phyloP scores from a whole-genome alignment of 2,329 filamentous ascomycete genomes.

The Epicoccum sorghinum region DNA sequence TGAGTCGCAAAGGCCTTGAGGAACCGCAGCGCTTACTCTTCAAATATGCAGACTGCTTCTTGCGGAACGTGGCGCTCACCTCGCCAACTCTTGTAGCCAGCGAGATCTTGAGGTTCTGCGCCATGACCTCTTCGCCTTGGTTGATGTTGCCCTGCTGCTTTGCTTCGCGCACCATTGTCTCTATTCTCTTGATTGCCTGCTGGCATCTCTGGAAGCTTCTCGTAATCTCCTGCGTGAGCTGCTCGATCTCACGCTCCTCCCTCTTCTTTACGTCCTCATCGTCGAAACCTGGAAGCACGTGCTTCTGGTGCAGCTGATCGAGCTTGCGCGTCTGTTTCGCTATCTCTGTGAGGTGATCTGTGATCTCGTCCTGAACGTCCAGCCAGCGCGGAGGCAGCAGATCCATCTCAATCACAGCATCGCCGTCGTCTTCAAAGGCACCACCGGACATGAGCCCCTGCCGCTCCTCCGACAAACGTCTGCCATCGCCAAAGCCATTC shows the following conservation, averaged over 20 bases:
- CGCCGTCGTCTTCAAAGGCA: conserved; percentile 83
- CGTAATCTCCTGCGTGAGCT: conserved; percentile 88
- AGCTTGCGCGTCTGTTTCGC: conserved; percentile 82
- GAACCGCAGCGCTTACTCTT: conserved; percentile 69
- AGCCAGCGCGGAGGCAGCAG: conserved; percentile 93
- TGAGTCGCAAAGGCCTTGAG: no score
- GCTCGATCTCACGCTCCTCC: conserved; percentile 90
- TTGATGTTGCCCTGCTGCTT: conserved; percentile 74
- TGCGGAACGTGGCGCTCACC: conserved; percentile 87
- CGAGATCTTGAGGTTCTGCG: conserved; percentile 91
- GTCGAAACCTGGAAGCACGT: conserved; percentile 94
- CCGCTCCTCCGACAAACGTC: conserved; percentile 64
- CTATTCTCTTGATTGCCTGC: conserved; percentile 83
- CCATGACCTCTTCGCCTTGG: conserved; percentile 91
- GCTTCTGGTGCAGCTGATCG: conserved; percentile 94
- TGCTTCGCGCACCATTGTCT: conserved; percentile 83
- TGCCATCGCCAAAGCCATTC: conserved; percentile 57
- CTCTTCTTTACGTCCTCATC: conserved; percentile 87
- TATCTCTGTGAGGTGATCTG: conserved; percentile 79
- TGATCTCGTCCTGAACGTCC: conserved; percentile 92
- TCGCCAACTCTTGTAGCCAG: conserved; percentile 89
- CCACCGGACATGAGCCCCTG: conserved; percentile 84
- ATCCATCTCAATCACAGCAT: conserved; percentile 98
- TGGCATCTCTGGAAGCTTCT: conserved; percentile 89
- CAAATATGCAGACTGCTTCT: conserved; percentile 95